Evolutionary conservation across 306 rosid genomes (phyloP), one percentile per base, ranked within the genome.

Genomic region (Pterocarpus macrocarpus): DNA sequence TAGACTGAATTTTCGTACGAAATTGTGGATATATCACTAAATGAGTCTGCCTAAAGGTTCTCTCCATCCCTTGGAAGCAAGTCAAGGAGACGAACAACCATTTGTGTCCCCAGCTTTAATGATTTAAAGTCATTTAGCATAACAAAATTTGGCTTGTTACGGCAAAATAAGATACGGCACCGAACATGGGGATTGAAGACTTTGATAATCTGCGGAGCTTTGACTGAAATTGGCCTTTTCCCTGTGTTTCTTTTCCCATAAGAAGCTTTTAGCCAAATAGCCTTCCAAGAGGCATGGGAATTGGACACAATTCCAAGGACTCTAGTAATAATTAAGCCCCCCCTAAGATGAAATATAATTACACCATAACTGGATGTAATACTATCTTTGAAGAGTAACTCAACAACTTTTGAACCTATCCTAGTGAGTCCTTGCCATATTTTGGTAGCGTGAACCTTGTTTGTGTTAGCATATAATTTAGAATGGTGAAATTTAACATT

Each of bases 81-180:
- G 75, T 11, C 55, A 73, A 73, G 50, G 64, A 64, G 44, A 78
- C n/a, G 35, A 72, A 34, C 9, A 59, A 4, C 75, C 76, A 17
- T 45, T 71, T 71, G 55, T 53, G 36, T 57, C 10, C 33, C 33
- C 65, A 28, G 3, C 80, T 71, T 83, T 71, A 71, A 71, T 78
- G 69, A 76, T 64, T 17, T 78, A 15, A 73, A 71, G 80, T 35
- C 12, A 71, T 81, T 84, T 82, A 66, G 49, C 78, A 56, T 59
- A 69, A 68, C 64, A 75, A 75, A 77, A 39, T 33, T 73, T 86
- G 43, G 52, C 84, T 81, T 71, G 32, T 81, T 72, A 52, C 35
- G 61, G 78, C 50, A 74, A 57, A 9, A 65, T 28, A 61, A 50
- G 85, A 79, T 86, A 53, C 80, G 78, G 11, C 61, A 75, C 64